phyloP scores from a whole-genome alignment of 345 rosid species.

The Camelina neglecta region DNA sequence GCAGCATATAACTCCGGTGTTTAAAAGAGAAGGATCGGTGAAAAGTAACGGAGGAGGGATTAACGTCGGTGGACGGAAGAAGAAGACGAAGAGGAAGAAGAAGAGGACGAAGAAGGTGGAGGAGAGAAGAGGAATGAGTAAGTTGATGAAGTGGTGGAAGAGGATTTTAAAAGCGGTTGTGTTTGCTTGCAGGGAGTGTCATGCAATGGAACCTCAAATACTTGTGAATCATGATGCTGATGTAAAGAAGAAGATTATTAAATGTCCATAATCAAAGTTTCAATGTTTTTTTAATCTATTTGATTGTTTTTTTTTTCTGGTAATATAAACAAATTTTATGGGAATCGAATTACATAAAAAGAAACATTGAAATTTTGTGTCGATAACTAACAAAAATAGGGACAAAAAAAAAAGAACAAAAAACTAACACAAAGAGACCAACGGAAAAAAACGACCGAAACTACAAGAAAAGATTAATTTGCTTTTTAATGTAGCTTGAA shows the following conservation, averaged over 20 bases:
- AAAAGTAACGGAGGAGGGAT: conserved; percentile 42
- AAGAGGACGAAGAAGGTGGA: conserved; percentile 9
- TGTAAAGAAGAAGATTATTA: conserved; percentile 22
- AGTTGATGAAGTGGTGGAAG: conserved; percentile 49
- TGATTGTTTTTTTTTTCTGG: not conserved
- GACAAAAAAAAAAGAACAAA: no score
- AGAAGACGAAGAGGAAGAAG: conserved; percentile 24
- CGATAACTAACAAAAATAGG: no score
- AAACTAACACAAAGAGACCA: no score
- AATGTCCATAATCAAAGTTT: conserved; percentile 31
- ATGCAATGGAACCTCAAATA: conserved; percentile 74
- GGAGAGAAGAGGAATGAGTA: conserved; percentile 31
- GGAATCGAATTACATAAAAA: not conserved
- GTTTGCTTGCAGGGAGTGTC: conserved; percentile 73
- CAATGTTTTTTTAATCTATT: not conserved
- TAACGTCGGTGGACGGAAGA: conserved; percentile 40
- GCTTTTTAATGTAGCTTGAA: no score
- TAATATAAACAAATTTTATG: not conserved
- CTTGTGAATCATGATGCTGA: conserved; percentile 29
- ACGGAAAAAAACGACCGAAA: no score
- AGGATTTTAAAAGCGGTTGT: conserved; percentile 58
- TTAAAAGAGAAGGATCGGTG: conserved; percentile 60
- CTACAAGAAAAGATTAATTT: no score
- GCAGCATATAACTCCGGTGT: conserved; percentile 67
- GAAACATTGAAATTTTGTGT: no score